These are phyloP conservation scores for Geotrichum cucujoidarum DNA, from an alignment of 1,139 yeast genomes.

Conservation along the genomic window DNA sequence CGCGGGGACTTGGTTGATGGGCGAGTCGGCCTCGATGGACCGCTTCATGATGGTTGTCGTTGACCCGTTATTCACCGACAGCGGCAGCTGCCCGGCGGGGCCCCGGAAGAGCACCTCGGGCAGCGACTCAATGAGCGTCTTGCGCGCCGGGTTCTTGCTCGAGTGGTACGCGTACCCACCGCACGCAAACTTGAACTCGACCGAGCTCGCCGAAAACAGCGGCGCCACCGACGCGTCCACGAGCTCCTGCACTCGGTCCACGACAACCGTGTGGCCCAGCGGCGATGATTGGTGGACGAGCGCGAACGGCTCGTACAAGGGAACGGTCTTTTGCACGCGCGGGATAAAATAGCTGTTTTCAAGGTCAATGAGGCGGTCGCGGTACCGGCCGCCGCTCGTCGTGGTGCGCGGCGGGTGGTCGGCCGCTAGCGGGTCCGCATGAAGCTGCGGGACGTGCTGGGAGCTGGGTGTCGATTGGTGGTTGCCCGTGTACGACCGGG, in stretches of 20 bases:
- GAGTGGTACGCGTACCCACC: conserved; percentile 20
- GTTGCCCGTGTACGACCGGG: no score
- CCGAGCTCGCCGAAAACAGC: conserved; percentile 1
- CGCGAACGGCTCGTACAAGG: conserved; percentile 9
- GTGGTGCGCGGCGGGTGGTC: conserved; percentile 3
- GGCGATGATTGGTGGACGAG: conserved; percentile 17
- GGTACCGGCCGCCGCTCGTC: conserved; percentile 1
- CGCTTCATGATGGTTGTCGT: conserved; percentile 9
- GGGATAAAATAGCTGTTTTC: conserved; percentile 18
- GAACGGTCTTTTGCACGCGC: conserved; percentile 11
- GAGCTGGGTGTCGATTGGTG: conserved; percentile 14
- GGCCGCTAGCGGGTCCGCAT: conserved; percentile 6
- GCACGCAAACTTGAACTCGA: conserved; percentile 15
- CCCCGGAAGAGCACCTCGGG: conserved; percentile 15
- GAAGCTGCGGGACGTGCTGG: not conserved
- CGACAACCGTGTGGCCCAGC: conserved; percentile 15
- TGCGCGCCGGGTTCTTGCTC: conserved; percentile 16
- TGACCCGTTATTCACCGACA: conserved; percentile 14
- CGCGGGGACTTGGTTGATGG: conserved; percentile 8
- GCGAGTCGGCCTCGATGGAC: not conserved
- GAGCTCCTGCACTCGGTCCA: not conserved
- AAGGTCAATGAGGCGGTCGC: conserved; percentile 7
- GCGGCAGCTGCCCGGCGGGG: conserved; percentile 10
- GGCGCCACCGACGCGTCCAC: conserved; percentile 13
- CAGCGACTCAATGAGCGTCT: conserved; percentile 12